Evolutionary conservation across 2,329 filamentous ascomycete genomes (phyloP), one percentile per base, ranked within the genome.

Genomic region (Pyricularia grisea): DNA sequence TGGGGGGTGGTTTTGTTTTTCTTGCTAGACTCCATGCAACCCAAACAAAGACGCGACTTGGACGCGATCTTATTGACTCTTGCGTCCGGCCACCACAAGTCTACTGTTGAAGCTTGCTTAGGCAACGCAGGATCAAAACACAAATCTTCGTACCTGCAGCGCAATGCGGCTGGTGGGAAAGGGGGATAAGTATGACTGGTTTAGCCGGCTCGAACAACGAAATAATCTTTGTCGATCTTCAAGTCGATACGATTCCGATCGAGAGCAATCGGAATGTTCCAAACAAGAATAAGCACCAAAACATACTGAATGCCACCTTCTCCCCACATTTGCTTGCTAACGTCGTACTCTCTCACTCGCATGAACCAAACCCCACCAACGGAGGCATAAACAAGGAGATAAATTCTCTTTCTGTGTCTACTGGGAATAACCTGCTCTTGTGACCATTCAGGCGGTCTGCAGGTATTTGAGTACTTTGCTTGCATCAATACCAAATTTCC

Each of bases 251-350:
- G 42, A 55, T 55, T 55, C 42, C 42, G 60, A 63, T 63, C 60
- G 60, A 63, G 60, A 63, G 60, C 25, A 63, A 28, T 28, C 60
- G 14, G 27, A 11, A 14, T 63, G 60, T 31, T 27, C 27, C 60
- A 63, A 63, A 63, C 60, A 28, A 30, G 60, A 63, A 63, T 30
- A 63, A 63, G 60, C 60, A 63, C 60, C 27, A 63, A 63, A 55
- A 55, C 42, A 20, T 55, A 55, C 33, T 17, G 58, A 23, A 14
- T 63, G 28, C 23, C 60, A 63, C 25, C 60, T 63, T 63, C 25
- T 63, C 60, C 28, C 60, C 60, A 63, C 60, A 23, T 28, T 55
- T 27, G 60, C 25, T 28, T 63, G 60, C 60, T 27, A 27, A 28
- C 27, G 25, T 63, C 28, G 25, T 27, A 27, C 25, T 28, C 60